A percentile compares a stretch with the other conserved stretches of the same genome.
Conservation (phyloP, 257 asterid genomes). For the Solanum acaule region DNA sequence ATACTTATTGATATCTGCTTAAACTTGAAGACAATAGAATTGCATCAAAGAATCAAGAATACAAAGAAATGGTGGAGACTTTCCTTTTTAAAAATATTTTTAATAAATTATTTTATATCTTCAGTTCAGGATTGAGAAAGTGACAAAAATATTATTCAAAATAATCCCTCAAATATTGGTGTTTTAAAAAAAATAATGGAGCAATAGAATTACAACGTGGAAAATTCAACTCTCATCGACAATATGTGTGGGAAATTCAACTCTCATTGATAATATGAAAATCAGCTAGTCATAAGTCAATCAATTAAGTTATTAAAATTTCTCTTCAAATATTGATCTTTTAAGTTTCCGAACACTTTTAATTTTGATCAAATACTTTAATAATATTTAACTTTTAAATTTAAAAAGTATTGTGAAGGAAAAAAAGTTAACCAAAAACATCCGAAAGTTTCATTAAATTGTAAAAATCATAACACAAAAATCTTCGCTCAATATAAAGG, state of each 20-base stretch:
- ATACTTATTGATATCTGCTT: background rate
- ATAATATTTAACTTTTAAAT: too few species aligned
- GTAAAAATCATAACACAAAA: background rate
- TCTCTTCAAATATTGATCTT: too few species aligned
- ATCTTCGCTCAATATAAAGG: too few species aligned
- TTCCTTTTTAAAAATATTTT: background rate
- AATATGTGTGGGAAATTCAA: background rate
- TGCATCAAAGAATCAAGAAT: constrained; percentile 2
- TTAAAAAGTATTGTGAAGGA: too few species aligned
- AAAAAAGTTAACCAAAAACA: too few species aligned
- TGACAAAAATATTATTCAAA: background rate
- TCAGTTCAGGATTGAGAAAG: background rate
- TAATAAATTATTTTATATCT: background rate
- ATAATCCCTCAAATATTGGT: background rate
- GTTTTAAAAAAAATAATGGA: background rate
- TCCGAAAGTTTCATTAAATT: too few species aligned
- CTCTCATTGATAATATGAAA: too few species aligned
- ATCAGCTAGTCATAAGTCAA: too few species aligned
- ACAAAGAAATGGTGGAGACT: background rate
- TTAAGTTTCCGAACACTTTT: too few species aligned
- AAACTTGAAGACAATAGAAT: background rate
- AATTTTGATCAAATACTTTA: background rate
- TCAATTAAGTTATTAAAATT: too few species aligned
- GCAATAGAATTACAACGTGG: background rate
- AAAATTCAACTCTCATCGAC: too few species aligned